These are phyloP conservation scores for Fusarium sp. DNA, from an alignment of 2,329 filamentous ascomycete species.

Conservation along the genomic window DNA sequence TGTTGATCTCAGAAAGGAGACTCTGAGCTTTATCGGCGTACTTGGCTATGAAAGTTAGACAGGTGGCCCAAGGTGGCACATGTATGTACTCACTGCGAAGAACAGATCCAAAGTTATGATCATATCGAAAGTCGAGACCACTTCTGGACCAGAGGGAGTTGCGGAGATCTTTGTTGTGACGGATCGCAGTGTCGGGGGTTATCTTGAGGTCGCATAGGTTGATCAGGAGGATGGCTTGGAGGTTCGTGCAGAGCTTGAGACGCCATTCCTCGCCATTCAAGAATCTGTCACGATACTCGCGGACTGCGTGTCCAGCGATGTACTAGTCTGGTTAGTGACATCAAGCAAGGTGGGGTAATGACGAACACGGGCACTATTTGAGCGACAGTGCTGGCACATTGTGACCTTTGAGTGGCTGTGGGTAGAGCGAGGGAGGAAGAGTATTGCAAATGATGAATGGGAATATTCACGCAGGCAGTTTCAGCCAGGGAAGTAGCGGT, in stretches of 20 bases:
- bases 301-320: too few relatives aligned
- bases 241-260: background rate
- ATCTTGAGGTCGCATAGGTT: constrained; percentile 3
- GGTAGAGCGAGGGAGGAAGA: too few relatives aligned
- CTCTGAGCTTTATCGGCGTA: background rate
- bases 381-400: too few relatives aligned
- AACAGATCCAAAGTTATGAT: constrained; percentile 1
- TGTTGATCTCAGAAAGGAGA: background rate
- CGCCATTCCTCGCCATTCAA: background rate
- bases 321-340: too few relatives aligned
- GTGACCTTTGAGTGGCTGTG: too few relatives aligned
- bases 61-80: too few relatives aligned
- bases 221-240: background rate
- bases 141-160: background rate
- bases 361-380: too few relatives aligned
- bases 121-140: constrained; percentile 7
- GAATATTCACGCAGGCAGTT: too few relatives aligned
- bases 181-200: background rate
- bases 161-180: background rate
- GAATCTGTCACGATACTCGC: too few relatives aligned
- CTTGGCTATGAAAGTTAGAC: background rate
- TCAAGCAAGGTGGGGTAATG: too few relatives aligned
- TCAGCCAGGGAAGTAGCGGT: too few relatives aligned
- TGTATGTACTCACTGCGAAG: background rate
- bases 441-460: too few relatives aligned